Evolutionary conservation across 2,329 filamentous ascomycete species (phyloP), one percentile per base, ranked within the genome.

Genomic region (Arachnopeziza araneosa): DNA sequence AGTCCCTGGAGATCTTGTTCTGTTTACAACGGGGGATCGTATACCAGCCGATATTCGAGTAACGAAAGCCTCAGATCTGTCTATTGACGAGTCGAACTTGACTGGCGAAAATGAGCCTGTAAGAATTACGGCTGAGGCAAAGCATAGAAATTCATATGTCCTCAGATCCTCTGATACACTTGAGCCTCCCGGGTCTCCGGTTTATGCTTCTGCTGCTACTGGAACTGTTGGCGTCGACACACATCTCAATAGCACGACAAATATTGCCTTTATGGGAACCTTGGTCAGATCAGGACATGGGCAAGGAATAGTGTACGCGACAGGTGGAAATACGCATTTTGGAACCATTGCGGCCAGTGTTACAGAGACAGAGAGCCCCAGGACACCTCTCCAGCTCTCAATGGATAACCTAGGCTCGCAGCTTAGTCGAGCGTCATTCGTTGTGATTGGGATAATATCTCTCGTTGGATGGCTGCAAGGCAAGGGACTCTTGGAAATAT

Each of bases 401-500:
- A 99, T 99, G 96, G 95, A 99, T 73, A 86, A 91, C n/a, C 84
- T 99, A 1, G 95, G 95, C 30, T 93, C 96, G 58, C 93, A 99
- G 72, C 80, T 99, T 59, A 98, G 93, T 77, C 96, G 97, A 75
- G 91, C 96, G 71, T 99, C 95, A 0, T 98, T 99, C 72, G 88
- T 86, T 19, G 91, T 99, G 44, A 99, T 99, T 71, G 93, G 83
- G 1, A 80, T 99, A 57, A 99, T 99, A 69, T 93, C 96, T 50
- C 69, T 99, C 2, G 86, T 98, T 54, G 96, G 95, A 3, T 86
- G 96, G 71, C 80, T 96, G 63, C 91, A 97, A 72, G 95, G 95
- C 22, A 93, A 96, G 76, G 84, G 88, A 57, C 78, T 96, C 56
- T 80, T 99, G 49, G 93, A 99, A 65, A 96, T 99, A 71, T 99